Evolutionary conservation across 2,329 filamentous ascomycete species (phyloP), one percentile per base, ranked within the genome.

Genomic region (Epichloe hybrida): DNA sequence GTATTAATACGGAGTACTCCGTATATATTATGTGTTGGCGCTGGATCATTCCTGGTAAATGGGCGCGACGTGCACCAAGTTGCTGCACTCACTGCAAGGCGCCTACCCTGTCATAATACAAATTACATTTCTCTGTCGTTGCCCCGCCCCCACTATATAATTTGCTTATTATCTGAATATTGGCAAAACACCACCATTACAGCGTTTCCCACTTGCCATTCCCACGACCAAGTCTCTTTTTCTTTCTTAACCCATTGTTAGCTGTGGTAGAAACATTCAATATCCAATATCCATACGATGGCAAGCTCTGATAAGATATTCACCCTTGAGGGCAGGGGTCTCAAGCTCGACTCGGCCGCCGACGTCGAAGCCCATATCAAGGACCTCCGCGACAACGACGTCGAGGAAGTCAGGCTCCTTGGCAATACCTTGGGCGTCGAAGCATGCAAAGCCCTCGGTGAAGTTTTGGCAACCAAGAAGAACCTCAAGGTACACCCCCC

Each of bases 381-480:
- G 59, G 76, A 79, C 47, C 80, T 98, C 54, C 74, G 80, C 55
- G 79, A 81, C 52, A 84, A 82, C 70, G 70, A 89, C 61, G 77
- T 94, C 52, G 88, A 94, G 64, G 89, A 96, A 68, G 81, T 98
- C 58, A 81, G 81, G 58, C 76, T 98, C 45, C 76, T 88, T 51
- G 93, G 91, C 55, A 98, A 98, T 73, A 97, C 93, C 2, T 74
- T 97, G 48, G 93, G 93, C 49, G 82, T 96, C 50, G 86, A 83
- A 46, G 93, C 93, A 46, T 94, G 86, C 65, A 83, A 90, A 68
- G 82, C 83, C 35, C 80, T 98, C 43, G 90, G 88, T 43, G 81
- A 88, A 59, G 83, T 94, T 48, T 74, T 98, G 51, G 79, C 83
- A 55, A 86, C 85, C 51, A 95, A 97, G 72, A 88, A 88, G 71